Percentiles rank a stretch among this genome's conserved stretches.
phyloP scores from a whole-genome alignment of 139 green algal genomes.

The Auxenochlorella pyrenoidosa region DNA sequence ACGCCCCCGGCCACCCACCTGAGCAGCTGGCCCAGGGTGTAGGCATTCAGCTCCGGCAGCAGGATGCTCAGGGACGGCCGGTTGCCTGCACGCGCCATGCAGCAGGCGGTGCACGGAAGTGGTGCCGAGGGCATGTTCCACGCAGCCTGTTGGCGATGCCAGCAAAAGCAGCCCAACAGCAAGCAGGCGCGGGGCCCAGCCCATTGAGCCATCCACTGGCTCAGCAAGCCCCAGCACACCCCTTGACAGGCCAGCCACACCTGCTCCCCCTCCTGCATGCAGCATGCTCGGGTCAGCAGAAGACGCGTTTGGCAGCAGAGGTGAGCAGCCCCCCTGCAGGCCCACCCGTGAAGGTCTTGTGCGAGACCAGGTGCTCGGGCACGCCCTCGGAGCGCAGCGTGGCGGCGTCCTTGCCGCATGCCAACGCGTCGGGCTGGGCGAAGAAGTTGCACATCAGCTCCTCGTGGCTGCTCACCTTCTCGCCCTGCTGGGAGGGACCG shows the following conservation, averaged over 20 bases:
- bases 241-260: too few relatives aligned
- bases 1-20: slow-evolving; percentile 20
- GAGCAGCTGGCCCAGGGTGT: slow-evolving; percentile 96
- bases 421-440: slow-evolving; percentile 94
- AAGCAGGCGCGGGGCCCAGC: too few relatives aligned
- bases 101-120: too few relatives aligned
- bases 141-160: not conserved
- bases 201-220: too few relatives aligned
- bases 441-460: slow-evolving; percentile 99
- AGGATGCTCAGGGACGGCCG: slow-evolving; percentile 92
- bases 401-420: slow-evolving; percentile 84
- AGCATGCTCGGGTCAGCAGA: not conserved
- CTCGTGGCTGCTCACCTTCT: slow-evolving; percentile 99
- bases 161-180: not conserved
- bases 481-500: slow-evolving; percentile 54
- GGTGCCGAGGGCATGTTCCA: too few relatives aligned
- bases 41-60: slow-evolving; percentile 91
- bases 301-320: not conserved
- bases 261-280: not conserved
- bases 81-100: slow-evolving; percentile 75
- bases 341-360: slow-evolving; percentile 82
- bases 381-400: slow-evolving; percentile 87
- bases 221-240: too few relatives aligned
- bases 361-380: slow-evolving; percentile 91
- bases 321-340: not conserved